Conservation (phyloP, 2,329 filamentous ascomycete species). For the Talaromyces albobiverticillius region DNA sequence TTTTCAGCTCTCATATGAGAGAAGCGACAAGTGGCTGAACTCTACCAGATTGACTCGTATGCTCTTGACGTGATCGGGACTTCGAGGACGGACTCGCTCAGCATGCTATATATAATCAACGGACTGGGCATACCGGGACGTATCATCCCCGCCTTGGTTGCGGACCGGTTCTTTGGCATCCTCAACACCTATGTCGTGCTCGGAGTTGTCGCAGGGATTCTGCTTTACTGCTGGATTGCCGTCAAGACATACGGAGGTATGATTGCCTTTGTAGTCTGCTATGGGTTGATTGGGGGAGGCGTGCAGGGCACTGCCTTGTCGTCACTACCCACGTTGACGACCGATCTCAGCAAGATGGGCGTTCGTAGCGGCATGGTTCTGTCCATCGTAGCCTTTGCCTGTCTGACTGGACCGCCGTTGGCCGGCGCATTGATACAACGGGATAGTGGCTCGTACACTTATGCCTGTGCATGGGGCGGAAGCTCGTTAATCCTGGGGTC, state of each 20-base stretch:
- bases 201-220: constrained; percentile 16
- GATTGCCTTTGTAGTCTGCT: constrained; percentile 12
- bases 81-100: constrained; percentile 33
- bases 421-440: constrained; percentile 48
- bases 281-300: constrained; percentile 8
- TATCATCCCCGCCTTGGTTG: constrained; percentile 6
- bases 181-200: constrained; percentile 7
- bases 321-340: constrained; percentile 54
- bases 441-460: constrained; percentile 8
- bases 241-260: constrained; percentile 7
- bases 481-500: constrained; percentile 12
- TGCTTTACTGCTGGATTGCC: constrained; percentile 14
- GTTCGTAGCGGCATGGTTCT: constrained; percentile 57
- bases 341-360: constrained; percentile 51
- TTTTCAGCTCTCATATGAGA: constrained; percentile 2
- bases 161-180: constrained; percentile 33
- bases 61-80: constrained; percentile 43
- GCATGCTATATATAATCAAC: constrained; percentile 12
- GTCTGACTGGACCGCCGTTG: constrained; percentile 54
- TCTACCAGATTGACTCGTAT: constrained; percentile 33
- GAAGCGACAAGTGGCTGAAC: neutral
- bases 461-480: constrained; percentile 7
- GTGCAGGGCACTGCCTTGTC: constrained; percentile 56
- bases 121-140: constrained; percentile 11
- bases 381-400: constrained; percentile 52